Base-by-base conservation (phyloP, 164 flowering plant genomes). In the Liriodendron chinense region DNA sequence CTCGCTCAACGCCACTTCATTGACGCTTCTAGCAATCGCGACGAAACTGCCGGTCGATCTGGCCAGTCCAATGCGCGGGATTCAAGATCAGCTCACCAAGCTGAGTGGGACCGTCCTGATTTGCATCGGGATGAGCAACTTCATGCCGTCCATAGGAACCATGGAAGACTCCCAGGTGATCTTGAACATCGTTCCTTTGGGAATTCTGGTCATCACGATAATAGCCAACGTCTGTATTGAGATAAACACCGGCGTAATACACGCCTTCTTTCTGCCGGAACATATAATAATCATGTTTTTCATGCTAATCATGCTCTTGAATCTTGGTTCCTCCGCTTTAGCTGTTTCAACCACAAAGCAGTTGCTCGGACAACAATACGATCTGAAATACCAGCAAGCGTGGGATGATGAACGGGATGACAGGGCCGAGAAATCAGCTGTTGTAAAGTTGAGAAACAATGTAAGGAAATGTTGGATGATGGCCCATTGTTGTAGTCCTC, bases 401-500 rank as follows among this genome's bases (percentile, higher is more conserved):
- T 8, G 14, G 20, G 48, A 66, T 47, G 22, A 16, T 20, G 1
- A 1, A 13, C 70, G 10, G 23, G 7, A 53, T 10, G 1, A 20
- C 14, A 76, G 71, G 70, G 53, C 50, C 1, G 53, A 14, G 14
- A 72, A 14, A 20, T 23, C 64, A 24, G 66, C 20, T 8, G 72
- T 77, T 21, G 26, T 77, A 72, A 85, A 76, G 68, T 76, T 90
- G 21, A 83, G 47, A 47, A 78, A 82, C 53, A 85, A 82, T 57
- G 63, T 90, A 25, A 81, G 43, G 59, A 88, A 80, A 66, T 84
- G 65, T 70, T 88, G 90, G 94, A 83, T 86, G 87, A 92, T 90
- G 92, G 89, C 93, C 24, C 86, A 85, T 65, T 86, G 92, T 8
- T 48, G 82, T 56, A 80, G 80, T 76, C 94, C 92, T n/a, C 94